Evolutionary conservation across 805 yeast species (phyloP).

Genomic region (Pichia californica): DNA sequence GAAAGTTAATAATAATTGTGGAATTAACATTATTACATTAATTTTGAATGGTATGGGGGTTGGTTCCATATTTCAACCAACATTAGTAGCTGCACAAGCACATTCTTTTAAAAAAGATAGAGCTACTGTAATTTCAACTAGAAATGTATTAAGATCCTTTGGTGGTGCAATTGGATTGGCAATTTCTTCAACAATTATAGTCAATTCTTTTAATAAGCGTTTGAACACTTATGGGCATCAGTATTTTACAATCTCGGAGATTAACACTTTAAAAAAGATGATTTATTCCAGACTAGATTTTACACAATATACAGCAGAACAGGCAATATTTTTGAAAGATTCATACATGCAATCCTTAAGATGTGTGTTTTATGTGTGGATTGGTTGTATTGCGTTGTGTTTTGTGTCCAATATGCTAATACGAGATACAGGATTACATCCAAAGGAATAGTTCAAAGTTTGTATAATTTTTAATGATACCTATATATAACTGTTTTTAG

Average conservation of each 20-base stretch:
- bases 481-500: too few relatives aligned
- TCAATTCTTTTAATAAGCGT: conserved; percentile 18
- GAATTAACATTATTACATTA: conserved; percentile 30
- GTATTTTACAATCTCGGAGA: neutral
- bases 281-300: neutral
- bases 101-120: conserved; percentile 45
- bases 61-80: conserved; percentile 50
- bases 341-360: neutral
- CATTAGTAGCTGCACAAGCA: conserved; percentile 50
- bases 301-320: neutral
- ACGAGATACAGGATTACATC: conserved; percentile 1
- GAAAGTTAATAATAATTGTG: conserved; percentile 27
- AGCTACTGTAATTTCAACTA: conserved; percentile 50
- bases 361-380: conserved; percentile 1
- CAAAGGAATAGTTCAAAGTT: too few relatives aligned
- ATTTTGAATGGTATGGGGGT: conserved; percentile 37
- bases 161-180: conserved; percentile 63
- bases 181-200: conserved; percentile 26
- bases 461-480: too few relatives aligned
- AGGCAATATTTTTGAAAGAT: neutral
- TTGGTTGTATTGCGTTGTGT: conserved; percentile 1
- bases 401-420: neutral
- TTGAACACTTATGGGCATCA: neutral
- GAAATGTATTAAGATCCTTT: conserved; percentile 51
- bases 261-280: neutral